Base-by-base conservation (phyloP, 305 asterid species). In the Solanum hybrid region DNA sequence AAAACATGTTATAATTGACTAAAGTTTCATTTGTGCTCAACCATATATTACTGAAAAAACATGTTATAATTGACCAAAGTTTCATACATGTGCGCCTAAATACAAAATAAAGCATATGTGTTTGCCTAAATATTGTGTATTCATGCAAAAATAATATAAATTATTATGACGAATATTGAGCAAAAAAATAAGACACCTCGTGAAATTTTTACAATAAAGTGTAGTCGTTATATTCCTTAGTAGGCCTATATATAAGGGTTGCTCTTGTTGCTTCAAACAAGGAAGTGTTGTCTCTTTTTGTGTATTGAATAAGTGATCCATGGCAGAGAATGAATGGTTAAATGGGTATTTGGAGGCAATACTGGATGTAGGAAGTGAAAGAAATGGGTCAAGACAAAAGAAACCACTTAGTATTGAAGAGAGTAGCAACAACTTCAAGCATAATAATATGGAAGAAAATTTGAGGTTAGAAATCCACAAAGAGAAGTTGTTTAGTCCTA, bases 271-370 rank as follows among this genome's bases (percentile, higher is more conserved):
- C 78, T 89, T 88, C 92, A 40, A 89, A 90, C 91, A 28, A 80
- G 29, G 4, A 79, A n/a, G 61, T 71, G 5, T 10, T 26, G 22
- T 78, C 22, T 37, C 57, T 37, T n/a, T 79, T 14, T 24, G 29
- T 35, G 31, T 22, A 11, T 26, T 80, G 67, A 80, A 80, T 39
- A 28, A 13, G 67, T 80, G 69, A 57, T 57, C 13, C 1, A 93
- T 93, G 97, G 96, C 94, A 37, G 94, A 93, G 78, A 95, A 95
- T 36, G 97, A 95, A 82, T 96, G 98, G 97, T 89, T 95, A 46
- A 95, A 96, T 51, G 96, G 97, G 84, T 96, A 95, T 84, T 89
- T 96, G 94, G 97, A 96, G 93, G 98, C 98, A 5, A 96, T 96
- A 79, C 89, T 96, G 93, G 96, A 96, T 24, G 93, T 92, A 5